Percentiles rank a stretch among this genome's conserved stretches.
Conservation (phyloP, 106 monocot species). For the Phalaenopsis aphrodite region DNA sequence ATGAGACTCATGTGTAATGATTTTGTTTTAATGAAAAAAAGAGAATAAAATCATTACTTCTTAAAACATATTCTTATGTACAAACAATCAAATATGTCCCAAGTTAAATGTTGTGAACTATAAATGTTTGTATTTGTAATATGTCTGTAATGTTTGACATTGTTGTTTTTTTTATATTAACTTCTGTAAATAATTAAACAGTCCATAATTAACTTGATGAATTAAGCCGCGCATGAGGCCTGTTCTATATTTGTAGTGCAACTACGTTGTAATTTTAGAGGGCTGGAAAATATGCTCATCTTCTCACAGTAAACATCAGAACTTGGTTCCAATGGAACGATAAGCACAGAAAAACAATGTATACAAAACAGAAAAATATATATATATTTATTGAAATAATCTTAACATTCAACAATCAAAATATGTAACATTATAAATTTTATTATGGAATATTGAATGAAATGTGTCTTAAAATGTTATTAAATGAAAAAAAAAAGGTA, state of each 20-base stretch:
- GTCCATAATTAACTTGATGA: too few species aligned
- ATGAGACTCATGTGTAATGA: too few species aligned
- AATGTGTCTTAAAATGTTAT: background rate
- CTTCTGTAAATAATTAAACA: too few species aligned
- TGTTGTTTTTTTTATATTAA: too few species aligned
- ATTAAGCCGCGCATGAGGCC: too few species aligned
- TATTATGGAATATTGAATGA: background rate
- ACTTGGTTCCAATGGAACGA: background rate
- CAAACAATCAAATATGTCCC: too few species aligned
- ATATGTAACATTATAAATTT: background rate
- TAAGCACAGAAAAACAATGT: background rate
- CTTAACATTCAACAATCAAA: background rate
- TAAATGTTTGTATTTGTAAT: too few species aligned
- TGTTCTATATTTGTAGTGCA: background rate
- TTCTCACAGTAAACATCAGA: background rate
- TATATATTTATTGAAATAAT: background rate
- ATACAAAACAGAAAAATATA: background rate
- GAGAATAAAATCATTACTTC: too few species aligned
- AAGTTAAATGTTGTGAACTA: too few species aligned
- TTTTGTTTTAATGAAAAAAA: too few species aligned
- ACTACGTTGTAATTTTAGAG: background rate
- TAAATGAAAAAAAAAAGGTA: background rate
- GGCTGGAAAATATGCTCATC: background rate
- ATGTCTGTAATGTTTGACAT: too few species aligned
- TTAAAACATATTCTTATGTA: too few species aligned